Conservation (phyloP, 2,329 filamentous ascomycete species). For the Xylaria sp. region DNA sequence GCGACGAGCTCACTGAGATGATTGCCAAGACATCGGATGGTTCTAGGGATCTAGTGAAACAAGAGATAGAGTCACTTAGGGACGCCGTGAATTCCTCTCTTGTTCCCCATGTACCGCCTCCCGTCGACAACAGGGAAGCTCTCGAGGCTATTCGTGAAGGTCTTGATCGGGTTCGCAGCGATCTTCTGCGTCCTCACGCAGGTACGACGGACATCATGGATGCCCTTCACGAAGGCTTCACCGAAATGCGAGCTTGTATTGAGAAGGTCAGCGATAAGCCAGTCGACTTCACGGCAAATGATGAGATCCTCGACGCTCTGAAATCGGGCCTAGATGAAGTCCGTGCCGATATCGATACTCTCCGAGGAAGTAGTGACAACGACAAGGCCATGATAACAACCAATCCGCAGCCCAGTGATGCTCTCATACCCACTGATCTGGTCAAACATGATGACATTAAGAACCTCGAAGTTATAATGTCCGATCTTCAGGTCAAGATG, state of each 20-base stretch:
- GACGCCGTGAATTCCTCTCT: constrained; percentile 79
- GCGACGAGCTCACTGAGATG: constrained; percentile 73
- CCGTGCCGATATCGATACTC: constrained; percentile 78
- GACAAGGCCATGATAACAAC: constrained; percentile 53
- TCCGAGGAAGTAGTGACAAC: constrained; percentile 67
- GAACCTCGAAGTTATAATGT: constrained; percentile 84
- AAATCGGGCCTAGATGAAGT: constrained; percentile 83
- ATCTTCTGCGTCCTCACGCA: constrained; percentile 73
- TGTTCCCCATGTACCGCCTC: constrained; percentile 64
- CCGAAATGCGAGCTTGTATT: constrained; percentile 79
- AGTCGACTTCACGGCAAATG: constrained; percentile 82
- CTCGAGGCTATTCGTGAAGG: constrained; percentile 77
- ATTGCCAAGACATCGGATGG: constrained; percentile 60
- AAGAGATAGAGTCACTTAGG: constrained; percentile 84
- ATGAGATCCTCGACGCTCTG: constrained; percentile 89
- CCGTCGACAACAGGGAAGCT: constrained; percentile 69
- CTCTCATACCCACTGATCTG: constrained; percentile 62
- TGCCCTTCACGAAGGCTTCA: constrained; percentile 87
- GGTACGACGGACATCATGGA: constrained; percentile 91
- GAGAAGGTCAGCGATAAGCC: constrained; percentile 83
- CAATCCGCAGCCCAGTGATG: constrained; percentile 62
- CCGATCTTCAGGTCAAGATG: constrained; percentile 84
- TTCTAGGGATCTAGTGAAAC: constrained; percentile 77
- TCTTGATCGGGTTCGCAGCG: constrained; percentile 77
- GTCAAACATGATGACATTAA: constrained; percentile 80